Percentiles rank a stretch among this genome's conserved stretches.
Conservation (phyloP, 2,329 filamentous ascomycete genomes). For the Phaeosphaeriaceae sp. region DNA sequence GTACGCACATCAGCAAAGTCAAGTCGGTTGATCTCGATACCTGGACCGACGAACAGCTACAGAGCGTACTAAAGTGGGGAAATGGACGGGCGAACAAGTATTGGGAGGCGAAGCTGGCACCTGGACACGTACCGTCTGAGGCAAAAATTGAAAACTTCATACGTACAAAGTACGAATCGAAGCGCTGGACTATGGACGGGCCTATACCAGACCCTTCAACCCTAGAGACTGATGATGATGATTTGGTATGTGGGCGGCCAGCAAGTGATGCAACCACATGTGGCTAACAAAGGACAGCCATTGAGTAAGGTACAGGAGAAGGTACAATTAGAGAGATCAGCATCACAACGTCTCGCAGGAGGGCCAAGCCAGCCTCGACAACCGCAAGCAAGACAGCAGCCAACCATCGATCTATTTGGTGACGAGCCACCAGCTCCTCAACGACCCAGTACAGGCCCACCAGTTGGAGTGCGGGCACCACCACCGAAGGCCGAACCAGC, state of each 20-base stretch:
- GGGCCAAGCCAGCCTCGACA: constrained; percentile 35
- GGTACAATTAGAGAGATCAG: constrained; percentile 69
- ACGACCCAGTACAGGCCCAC: constrained; percentile 76
- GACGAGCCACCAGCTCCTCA: constrained; percentile 70
- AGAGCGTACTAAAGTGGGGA: constrained; percentile 93
- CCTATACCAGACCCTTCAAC: constrained; percentile 90
- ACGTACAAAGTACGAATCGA: constrained; percentile 97
- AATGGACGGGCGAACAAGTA: constrained; percentile 97
- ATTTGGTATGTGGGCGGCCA: constrained; percentile 66
- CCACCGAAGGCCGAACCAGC: constrained; percentile 71
- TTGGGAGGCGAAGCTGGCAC: constrained; percentile 93
- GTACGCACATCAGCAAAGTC: constrained; percentile 96
- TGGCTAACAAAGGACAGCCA: constrained; percentile 53
- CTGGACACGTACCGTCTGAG: constrained; percentile 91
- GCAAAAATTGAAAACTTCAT: constrained; percentile 99
- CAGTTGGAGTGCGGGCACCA: constrained; percentile 58
- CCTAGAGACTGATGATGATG: constrained; percentile 82
- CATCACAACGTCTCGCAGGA: constrained; percentile 58
- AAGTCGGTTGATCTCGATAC: constrained; percentile 98
- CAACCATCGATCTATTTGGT: constrained; percentile 77
- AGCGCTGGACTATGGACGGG: constrained; percentile 99
- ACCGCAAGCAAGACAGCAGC: constrained; percentile 47
- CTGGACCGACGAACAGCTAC: constrained; percentile 97
- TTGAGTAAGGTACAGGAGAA: constrained; percentile 72
- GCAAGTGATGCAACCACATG: not conserved